These are phyloP conservation scores for Bombardia bombarda DNA, from an alignment of 495 filamentous ascomycete species.

Conservation along the genomic window DNA sequence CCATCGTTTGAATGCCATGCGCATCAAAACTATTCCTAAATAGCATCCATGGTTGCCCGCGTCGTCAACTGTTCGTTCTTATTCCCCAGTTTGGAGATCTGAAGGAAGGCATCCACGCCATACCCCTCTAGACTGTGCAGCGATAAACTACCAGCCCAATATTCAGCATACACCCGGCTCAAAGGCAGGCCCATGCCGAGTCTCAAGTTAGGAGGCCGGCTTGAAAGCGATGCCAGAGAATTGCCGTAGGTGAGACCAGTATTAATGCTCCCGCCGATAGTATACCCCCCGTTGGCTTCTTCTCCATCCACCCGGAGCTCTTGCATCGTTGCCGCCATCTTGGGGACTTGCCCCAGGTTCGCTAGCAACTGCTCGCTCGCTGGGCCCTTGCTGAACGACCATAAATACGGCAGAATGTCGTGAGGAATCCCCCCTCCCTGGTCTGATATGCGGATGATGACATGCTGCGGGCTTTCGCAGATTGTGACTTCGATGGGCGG, in stretches of 20 bases:
- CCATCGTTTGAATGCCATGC: too few species aligned
- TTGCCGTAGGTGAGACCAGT: constrained; percentile 32
- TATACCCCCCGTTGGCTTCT: neutral
- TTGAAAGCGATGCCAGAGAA: constrained; percentile 70
- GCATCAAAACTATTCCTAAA: too few species aligned
- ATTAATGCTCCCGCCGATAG: neutral
- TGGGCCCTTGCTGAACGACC: constrained; percentile 92
- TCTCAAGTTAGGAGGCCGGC: constrained; percentile 75
- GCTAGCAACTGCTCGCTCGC: constrained; percentile 62
- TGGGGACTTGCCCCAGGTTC: constrained; percentile 80
- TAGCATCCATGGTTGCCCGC: constrained; percentile 79
- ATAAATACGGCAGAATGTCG: constrained; percentile 80
- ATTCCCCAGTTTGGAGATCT: constrained; percentile 95
- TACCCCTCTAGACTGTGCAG: constrained; percentile 93
- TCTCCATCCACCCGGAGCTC: constrained; percentile 47
- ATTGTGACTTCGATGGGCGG: constrained; percentile 90
- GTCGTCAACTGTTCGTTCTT: constrained; percentile 96
- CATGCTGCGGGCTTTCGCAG: constrained; percentile 90
- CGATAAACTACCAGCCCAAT: constrained; percentile 93
- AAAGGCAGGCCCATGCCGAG: constrained; percentile 92
- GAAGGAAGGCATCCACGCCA: constrained; percentile 93
- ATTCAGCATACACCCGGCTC: constrained; percentile 93
- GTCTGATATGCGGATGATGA: constrained; percentile 93
- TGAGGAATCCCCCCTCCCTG: constrained; percentile 86
- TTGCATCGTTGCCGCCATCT: constrained; percentile 91